These are phyloP conservation scores for Boletus rubroflammeus DNA, from an alignment of 768 basidiomycete species.

Conservation along the genomic window DNA sequence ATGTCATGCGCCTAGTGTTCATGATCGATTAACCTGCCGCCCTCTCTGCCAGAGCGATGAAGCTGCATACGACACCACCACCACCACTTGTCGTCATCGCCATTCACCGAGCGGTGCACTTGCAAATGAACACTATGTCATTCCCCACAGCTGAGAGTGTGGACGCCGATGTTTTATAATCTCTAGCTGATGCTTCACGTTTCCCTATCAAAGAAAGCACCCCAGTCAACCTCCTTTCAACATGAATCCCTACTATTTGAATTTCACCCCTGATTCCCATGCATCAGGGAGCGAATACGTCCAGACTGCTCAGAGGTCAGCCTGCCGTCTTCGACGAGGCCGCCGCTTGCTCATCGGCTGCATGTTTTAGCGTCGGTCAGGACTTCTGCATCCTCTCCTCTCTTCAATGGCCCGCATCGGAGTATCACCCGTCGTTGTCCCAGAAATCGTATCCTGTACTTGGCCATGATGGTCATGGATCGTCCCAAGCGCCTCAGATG, in stretches of 20 bases:
- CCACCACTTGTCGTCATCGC: constrained; percentile 23
- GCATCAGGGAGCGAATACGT: neutral
- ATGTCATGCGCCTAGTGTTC: constrained; percentile 16
- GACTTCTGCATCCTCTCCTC: neutral
- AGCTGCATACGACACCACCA: constrained; percentile 21
- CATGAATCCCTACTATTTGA: constrained; percentile 17
- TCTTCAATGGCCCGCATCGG: neutral
- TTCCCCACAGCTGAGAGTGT: constrained; percentile 13
- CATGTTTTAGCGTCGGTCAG: constrained; percentile 10
- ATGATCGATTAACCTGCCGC: constrained; percentile 21
- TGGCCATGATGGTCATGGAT: neutral
- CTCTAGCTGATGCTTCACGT: constrained; percentile 10
- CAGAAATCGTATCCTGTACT: constrained; percentile 6
- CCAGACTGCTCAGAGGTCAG: constrained; percentile 14
- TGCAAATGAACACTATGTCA: constrained; percentile 21
- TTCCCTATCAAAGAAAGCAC: constrained; percentile 22
- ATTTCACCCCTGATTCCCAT: constrained; percentile 2
- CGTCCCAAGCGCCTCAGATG: neutral
- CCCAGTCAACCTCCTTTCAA: constrained; percentile 13
- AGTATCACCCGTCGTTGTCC: neutral
- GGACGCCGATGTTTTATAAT: constrained; percentile 20
- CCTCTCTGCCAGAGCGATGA: constrained; percentile 23
- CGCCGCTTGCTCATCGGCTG: constrained; percentile 3
- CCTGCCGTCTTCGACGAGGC: constrained; percentile 4
- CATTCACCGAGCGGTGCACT: constrained; percentile 19